These are phyloP conservation scores for Arthroderma sp. DNA, from an alignment of 2,329 filamentous ascomycete species.

Conservation along the genomic window DNA sequence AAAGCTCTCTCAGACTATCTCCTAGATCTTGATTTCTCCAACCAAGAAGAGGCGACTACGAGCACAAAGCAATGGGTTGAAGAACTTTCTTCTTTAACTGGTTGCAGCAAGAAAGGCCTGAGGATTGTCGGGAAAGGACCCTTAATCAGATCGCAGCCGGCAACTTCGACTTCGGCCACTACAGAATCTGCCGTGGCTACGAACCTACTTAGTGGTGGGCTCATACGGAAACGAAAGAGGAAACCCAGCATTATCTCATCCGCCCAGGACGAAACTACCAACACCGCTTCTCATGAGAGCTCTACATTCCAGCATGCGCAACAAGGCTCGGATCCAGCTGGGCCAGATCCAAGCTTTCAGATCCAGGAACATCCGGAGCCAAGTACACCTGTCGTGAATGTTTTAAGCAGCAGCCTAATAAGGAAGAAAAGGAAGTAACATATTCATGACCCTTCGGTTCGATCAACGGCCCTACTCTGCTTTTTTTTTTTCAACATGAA, in stretches of 20 bases:
- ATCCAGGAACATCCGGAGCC: not conserved
- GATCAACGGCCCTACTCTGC: not conserved
- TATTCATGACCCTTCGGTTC: too few species aligned
- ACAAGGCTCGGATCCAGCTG: not conserved
- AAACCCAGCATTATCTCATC: conserved; percentile 3
- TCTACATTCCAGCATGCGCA: not conserved
- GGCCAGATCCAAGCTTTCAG: not conserved
- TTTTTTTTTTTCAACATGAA: too few species aligned
- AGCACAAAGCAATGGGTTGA: conserved; percentile 34
- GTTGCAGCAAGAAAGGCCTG: conserved; percentile 28
- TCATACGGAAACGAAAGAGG: conserved; percentile 32
- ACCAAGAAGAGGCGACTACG: conserved; percentile 25
- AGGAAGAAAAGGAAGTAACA: conserved; percentile 32
- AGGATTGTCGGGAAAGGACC: conserved; percentile 22
- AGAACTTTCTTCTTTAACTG: conserved; percentile 30
- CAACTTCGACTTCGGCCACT: not conserved
- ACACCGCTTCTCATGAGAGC: not conserved
- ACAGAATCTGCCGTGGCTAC: conserved; percentile 9
- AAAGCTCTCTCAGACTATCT: conserved; percentile 30
- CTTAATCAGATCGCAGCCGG: not conserved
- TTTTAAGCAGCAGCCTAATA: conserved; percentile 29
- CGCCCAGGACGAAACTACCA: not conserved
- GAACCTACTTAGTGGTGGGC: conserved; percentile 21
- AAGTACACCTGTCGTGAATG: conserved; percentile 21
- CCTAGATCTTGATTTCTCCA: conserved; percentile 34